A percentile compares a stretch with the other conserved stretches of the same genome.
These are phyloP conservation scores for Myxozyma sirexii DNA, from an alignment of 805 yeast species.

Conservation along the genomic window DNA sequence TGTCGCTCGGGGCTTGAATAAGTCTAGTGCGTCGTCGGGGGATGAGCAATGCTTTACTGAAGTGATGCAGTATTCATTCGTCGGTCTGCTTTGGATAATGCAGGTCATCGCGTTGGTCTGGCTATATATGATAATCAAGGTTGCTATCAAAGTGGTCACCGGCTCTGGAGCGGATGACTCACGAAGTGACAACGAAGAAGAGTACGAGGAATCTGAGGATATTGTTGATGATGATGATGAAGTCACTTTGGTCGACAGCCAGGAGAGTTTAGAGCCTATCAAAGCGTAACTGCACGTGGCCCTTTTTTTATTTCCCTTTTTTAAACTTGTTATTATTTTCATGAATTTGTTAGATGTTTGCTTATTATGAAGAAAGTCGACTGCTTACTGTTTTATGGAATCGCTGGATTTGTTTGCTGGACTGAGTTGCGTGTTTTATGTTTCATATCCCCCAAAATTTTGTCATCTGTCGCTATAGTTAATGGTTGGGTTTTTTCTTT, in stretches of 20 bases:
- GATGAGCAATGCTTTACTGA: conserved; percentile 43
- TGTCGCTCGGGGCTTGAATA: conserved; percentile 3
- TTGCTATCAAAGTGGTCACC: conserved; percentile 65
- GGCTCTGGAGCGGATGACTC: conserved; percentile 85
- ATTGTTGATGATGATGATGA: conserved; percentile 14
- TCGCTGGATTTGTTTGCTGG: neutral
- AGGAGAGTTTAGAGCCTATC: neutral
- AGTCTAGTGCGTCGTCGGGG: conserved; percentile 10
- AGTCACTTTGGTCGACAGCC: conserved; percentile 13
- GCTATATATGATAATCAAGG: conserved; percentile 73
- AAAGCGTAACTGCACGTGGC: neutral
- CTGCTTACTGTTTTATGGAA: no score
- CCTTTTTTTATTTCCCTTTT: neutral
- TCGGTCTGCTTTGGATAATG: conserved; percentile 60
- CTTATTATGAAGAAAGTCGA: no score
- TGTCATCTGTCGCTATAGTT: neutral
- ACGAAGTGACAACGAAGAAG: conserved; percentile 78
- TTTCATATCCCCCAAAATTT: neutral
- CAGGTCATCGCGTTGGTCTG: conserved; percentile 70
- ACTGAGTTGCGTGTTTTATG: no score
- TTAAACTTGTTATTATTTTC: neutral
- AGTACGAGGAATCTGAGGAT: conserved; percentile 31
- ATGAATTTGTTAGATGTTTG: no score
- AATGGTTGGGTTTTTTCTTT: no score
- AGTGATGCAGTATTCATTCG: conserved; percentile 48